Percentiles rank a stretch among this genome's conserved stretches.
phyloP scores from a whole-genome alignment of 371 early-diverging fungal genomes.

The Saksenaea oblongispora region DNA sequence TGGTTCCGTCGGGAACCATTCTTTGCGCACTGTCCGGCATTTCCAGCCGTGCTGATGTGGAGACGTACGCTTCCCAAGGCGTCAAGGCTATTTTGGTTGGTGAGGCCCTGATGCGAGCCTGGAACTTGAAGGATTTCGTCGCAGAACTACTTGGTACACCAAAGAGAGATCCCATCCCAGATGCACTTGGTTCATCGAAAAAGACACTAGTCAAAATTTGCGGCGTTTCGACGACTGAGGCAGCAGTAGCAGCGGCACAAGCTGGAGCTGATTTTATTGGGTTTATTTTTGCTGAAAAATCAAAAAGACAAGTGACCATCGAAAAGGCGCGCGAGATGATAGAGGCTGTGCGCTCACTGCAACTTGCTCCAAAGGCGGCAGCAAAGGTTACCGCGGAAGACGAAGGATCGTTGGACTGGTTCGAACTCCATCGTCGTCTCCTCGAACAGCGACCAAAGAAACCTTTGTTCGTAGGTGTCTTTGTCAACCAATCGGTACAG shows the following conservation, averaged over 20 bases:
- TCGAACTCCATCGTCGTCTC: constrained; percentile 49
- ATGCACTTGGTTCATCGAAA: background rate
- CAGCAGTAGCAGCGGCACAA: constrained; percentile 77
- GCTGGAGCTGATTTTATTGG: constrained; percentile 90
- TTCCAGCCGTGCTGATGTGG: constrained; percentile 81
- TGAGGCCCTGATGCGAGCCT: constrained; percentile 92
- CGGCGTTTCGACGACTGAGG: constrained; percentile 81
- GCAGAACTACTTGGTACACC: constrained; percentile 57
- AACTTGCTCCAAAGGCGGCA: constrained; percentile 5
- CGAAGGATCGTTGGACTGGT: constrained; percentile 52
- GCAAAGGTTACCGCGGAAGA: constrained; percentile 2
- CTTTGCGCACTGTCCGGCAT: constrained; percentile 93
- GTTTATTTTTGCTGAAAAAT: constrained; percentile 83
- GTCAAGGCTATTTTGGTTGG: constrained; percentile 91
- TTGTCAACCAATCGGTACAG: constrained; percentile 80
- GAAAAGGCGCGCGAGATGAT: constrained; percentile 69
- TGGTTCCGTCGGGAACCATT: constrained; percentile 74
- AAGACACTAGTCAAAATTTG: constrained; percentile 85
- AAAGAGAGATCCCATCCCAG: constrained; percentile 32
- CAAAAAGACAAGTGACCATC: constrained; percentile 62
- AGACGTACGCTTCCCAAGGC: constrained; percentile 71
- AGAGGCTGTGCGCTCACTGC: constrained; percentile 53
- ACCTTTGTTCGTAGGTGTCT: constrained; percentile 92
- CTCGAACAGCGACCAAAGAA: constrained; percentile 51
- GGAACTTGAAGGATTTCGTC: constrained; percentile 76